A percentile compares a stretch with the other conserved stretches of the same genome.
phyloP scores from a whole-genome alignment of 495 filamentous ascomycete genomes.

The Chlorociboria aeruginascens region DNA sequence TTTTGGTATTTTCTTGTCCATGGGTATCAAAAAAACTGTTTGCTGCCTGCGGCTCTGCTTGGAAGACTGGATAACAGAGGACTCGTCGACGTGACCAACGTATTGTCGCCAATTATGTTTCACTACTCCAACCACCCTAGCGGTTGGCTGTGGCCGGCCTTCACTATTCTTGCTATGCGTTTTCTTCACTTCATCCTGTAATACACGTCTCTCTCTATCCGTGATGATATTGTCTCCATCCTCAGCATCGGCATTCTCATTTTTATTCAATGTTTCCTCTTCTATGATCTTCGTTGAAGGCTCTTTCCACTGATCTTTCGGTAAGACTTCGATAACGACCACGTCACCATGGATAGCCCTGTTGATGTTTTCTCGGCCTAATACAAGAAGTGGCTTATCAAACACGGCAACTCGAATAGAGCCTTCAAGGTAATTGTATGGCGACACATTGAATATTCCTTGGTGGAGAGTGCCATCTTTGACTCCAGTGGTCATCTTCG shows the following conservation, averaged over 20 bases:
- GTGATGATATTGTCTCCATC: conserved; percentile 59
- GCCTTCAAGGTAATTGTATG: conserved; percentile 94
- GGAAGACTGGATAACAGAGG: conserved; percentile 58
- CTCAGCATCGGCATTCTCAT: conserved; percentile 82
- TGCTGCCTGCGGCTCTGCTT: conserved; percentile 74
- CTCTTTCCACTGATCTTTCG: conserved; percentile 91
- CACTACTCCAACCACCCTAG: conserved; percentile 80
- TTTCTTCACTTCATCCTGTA: conserved; percentile 84
- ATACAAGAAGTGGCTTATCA: conserved; percentile 72
- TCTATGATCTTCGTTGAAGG: conserved; percentile 93
- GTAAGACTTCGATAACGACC: conserved; percentile 84
- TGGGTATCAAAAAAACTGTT: conserved; percentile 85
- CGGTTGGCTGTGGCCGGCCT: conserved; percentile 78
- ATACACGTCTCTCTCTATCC: conserved; percentile 69
- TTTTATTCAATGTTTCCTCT: conserved; percentile 81
- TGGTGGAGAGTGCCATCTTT: conserved; percentile 81
- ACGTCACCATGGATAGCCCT: conserved; percentile 81
- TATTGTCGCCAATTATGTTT: conserved; percentile 98
- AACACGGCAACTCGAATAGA: conserved; percentile 83
- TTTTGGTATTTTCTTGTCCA: conserved; percentile 96
- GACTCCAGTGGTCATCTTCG: conserved; percentile 90
- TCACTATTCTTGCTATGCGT: conserved; percentile 69
- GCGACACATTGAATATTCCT: conserved; percentile 88
- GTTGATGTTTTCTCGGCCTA: conserved; percentile 96
- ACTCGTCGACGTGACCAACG: conserved; percentile 85